Conservation (phyloP, 73 alveolate genomes). For the Tetrahymena borealis region DNA sequence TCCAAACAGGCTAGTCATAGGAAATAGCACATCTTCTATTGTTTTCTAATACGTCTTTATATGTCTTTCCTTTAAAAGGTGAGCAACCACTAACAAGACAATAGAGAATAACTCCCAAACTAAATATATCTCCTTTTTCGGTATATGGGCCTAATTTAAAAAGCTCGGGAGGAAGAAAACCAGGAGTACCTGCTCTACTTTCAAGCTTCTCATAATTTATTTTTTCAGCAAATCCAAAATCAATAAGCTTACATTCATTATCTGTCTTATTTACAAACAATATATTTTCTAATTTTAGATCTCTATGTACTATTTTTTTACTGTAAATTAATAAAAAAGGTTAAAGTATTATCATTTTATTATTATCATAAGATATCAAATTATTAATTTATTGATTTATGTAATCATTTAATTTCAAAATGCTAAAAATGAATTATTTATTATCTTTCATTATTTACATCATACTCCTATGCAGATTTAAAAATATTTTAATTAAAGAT, state of each 20-base stretch:
- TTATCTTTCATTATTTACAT: too few species aligned
- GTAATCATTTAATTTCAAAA: too few species aligned
- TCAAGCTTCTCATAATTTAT: slow-evolving; percentile 31
- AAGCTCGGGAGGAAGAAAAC: slow-evolving; percentile 41
- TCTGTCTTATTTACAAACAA: slow-evolving; percentile 16
- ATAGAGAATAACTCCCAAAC: slow-evolving; percentile 41
- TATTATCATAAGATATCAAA: background rate
- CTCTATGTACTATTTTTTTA: slow-evolving; percentile 38
- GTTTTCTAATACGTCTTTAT: slow-evolving; percentile 33
- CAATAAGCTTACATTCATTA: slow-evolving; percentile 22
- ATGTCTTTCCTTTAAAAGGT: slow-evolving; percentile 36
- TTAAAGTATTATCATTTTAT: background rate
- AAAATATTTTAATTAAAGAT: too few species aligned
- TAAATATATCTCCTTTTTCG: slow-evolving; percentile 42
- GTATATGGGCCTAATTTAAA: slow-evolving; percentile 33
- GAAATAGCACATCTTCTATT: slow-evolving; percentile 42
- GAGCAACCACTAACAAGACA: slow-evolving; percentile 37
- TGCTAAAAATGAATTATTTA: too few species aligned
- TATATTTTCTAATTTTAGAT: slow-evolving; percentile 41
- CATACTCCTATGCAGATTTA: too few species aligned
- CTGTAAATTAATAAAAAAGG: background rate
- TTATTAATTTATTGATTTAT: background rate
- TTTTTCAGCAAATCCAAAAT: slow-evolving; percentile 47
- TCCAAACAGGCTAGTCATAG: slow-evolving; percentile 25
- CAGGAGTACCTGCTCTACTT: slow-evolving; percentile 52